These are phyloP conservation scores for Picea abies DNA, from an alignment of 83 land plant species.

Conservation along the genomic window DNA sequence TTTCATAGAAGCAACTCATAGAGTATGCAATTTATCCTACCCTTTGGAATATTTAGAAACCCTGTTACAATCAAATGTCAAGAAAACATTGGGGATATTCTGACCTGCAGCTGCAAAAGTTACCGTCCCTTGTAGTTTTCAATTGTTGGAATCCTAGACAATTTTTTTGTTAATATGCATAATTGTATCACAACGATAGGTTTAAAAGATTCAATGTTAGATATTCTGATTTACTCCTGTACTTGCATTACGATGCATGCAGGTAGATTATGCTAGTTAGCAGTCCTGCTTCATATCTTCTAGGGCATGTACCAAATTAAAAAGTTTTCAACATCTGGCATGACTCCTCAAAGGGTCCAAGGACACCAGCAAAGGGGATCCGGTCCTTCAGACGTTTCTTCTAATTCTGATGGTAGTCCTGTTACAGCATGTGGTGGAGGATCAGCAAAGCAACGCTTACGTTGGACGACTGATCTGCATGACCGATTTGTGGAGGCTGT, in stretches of 20 bases:
- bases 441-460: constrained; percentile 30
- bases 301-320: background rate
- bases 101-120: background rate
- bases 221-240: background rate
- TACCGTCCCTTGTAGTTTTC: background rate
- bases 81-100: background rate
- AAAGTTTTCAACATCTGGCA: constrained; percentile 3
- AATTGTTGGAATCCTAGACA: too few relatives aligned
- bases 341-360: constrained; percentile 12
- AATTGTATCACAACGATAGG: background rate
- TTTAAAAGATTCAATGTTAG: background rate
- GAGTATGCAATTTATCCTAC: background rate
- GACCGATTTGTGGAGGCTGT: constrained; percentile 48
- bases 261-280: constrained; percentile 9
- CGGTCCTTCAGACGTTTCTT: constrained; percentile 11
- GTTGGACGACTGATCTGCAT: constrained; percentile 51
- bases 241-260: constrained; percentile 3
- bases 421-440: constrained; percentile 15
- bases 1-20: background rate
- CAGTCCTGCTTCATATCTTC: background rate
- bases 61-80: background rate
- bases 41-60: background rate
- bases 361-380: constrained; percentile 12
- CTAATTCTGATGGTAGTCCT: background rate
- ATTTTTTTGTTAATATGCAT: too few relatives aligned